Evolutionary conservation across 164 flowering plant genomes (phyloP), one percentile per base, ranked within the genome.

Genomic region (grape (Vitis vinifera)): DNA sequence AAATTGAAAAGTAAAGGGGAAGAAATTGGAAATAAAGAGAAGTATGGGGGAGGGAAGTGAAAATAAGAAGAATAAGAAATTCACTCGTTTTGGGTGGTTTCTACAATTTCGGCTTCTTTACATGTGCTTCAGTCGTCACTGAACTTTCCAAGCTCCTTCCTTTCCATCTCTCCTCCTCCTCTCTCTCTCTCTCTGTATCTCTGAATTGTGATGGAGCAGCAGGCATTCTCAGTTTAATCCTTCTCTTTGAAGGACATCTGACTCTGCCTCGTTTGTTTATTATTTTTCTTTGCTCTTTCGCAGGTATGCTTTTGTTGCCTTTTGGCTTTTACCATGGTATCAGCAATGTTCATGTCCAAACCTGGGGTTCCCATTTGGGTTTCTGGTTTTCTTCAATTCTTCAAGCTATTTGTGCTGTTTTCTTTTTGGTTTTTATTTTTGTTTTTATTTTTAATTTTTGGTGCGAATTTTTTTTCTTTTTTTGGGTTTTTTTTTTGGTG

Each of bases 91-190:
- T 73, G 48, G 5, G 16, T 64, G 30, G 44, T 62, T 57, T 70
- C 59, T 68, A 29, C 19, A 10, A 16, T 50, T 71, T 55, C 29
- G 15, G 49, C 49, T 53, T 58, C 55, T 14, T 29, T 14, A 67
- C 73, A 73, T 77, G 76, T 73, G 73, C 63, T 48, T 63, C 19
- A 49, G 57, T 50, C 23, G 29, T 47, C 66, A 56, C 68, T 73
- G 73, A 69, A 71, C 23, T 67, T 72, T 79, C 76, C 64, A 48
- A 53, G 59, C 71, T 67, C 19, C 70, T 74, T 66, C 77, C 30
- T 59, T 47, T 31, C 1, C 67, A 31, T 61, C 27, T 72, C 57
- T 65, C 59, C 19, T 61, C 49, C 57, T 57, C 37, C 61, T 44
- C 29, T 66, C 60, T 57, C 29, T 16, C 51, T 57, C 31, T 59